Evolutionary conservation across 2,329 filamentous ascomycete genomes (phyloP).

Genomic region (Fusarium brachygibbosum): DNA sequence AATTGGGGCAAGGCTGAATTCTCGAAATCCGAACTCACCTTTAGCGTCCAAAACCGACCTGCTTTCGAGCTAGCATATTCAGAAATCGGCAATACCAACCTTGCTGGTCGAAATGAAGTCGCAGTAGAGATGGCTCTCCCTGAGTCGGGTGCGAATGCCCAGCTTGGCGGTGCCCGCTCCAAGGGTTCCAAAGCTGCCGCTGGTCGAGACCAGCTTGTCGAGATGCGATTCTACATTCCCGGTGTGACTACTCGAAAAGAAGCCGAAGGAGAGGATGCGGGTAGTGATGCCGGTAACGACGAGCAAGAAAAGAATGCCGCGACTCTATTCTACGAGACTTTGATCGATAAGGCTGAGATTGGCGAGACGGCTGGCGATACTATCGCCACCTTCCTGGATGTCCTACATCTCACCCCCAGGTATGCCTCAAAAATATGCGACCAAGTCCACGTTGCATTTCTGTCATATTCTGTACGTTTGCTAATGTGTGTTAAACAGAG

Average conservation of each 20-base stretch:
- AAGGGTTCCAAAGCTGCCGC: slow-evolving; percentile 92
- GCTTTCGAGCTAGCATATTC: slow-evolving; percentile 98
- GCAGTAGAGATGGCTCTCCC: slow-evolving; percentile 92
- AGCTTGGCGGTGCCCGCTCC: slow-evolving; percentile 78
- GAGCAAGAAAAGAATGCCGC: slow-evolving; percentile 91
- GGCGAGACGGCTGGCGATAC: slow-evolving; percentile 99
- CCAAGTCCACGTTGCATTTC: neutral
- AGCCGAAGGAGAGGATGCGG: slow-evolving; percentile 76
- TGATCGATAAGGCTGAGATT: slow-evolving; percentile 99
- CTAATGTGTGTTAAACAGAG: slow-evolving; percentile 67
- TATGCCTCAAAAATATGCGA: slow-evolving; percentile 53
- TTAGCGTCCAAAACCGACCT: slow-evolving; percentile 96
- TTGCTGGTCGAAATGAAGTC: slow-evolving; percentile 97
- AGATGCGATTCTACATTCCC: slow-evolving; percentile 99
- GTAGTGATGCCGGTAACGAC: slow-evolving; percentile 63
- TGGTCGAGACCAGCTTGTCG: slow-evolving; percentile 91
- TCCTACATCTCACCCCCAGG: slow-evolving; percentile 96
- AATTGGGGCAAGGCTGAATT: slow-evolving; percentile 99
- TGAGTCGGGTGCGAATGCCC: slow-evolving; percentile 79
- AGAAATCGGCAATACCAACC: slow-evolving; percentile 96
- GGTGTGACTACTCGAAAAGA: slow-evolving; percentile 87
- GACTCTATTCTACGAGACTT: slow-evolving; percentile 96
- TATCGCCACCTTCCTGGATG: slow-evolving; percentile 96
- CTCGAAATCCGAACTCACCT: slow-evolving; percentile 91
- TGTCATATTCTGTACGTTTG: neutral